Evolutionary conservation across 345 rosid genomes (phyloP).

Genomic region (Salix brachista): DNA sequence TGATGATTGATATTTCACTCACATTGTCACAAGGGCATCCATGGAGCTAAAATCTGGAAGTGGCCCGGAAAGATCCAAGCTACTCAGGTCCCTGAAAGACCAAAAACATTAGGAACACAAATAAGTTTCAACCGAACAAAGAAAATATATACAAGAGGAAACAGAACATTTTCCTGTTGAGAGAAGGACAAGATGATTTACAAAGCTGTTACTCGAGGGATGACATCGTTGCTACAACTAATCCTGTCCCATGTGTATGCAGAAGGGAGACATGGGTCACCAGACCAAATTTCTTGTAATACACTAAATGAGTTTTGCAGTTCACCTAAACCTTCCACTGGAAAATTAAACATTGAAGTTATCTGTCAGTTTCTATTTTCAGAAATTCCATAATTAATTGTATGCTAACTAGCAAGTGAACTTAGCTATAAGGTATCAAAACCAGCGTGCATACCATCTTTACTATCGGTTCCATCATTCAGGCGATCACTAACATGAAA

Average conservation of each 20-base stretch:
- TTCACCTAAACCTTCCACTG: constrained; percentile 36
- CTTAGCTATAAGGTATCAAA: not conserved
- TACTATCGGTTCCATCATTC: constrained; percentile 27
- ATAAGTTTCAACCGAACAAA: not conserved
- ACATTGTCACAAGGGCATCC: constrained; percentile 43
- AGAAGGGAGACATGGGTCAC: constrained; percentile 51
- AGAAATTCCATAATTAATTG: not conserved
- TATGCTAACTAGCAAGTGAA: not conserved
- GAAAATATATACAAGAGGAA: not conserved
- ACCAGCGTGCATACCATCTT: constrained; percentile 26
- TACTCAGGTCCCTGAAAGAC: constrained; percentile 30
- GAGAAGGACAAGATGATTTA: constrained; percentile 5
- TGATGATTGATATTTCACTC: constrained; percentile 2
- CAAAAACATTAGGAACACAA: not conserved
- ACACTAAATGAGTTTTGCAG: constrained; percentile 14
- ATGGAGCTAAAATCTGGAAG: constrained; percentile 49
- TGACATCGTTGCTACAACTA: constrained; percentile 28
- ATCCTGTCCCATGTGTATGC: constrained; percentile 47
- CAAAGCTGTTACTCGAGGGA: constrained; percentile 44
- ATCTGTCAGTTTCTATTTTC: not conserved
- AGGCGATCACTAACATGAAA: constrained; percentile 23
- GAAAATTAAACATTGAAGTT: not conserved
- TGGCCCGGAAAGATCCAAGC: constrained; percentile 31
- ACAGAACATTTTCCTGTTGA: not conserved
- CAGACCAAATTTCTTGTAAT: constrained; percentile 26